Evolutionary conservation across 305 asterid species (phyloP).

Genomic region (Fraxinus sp.): DNA sequence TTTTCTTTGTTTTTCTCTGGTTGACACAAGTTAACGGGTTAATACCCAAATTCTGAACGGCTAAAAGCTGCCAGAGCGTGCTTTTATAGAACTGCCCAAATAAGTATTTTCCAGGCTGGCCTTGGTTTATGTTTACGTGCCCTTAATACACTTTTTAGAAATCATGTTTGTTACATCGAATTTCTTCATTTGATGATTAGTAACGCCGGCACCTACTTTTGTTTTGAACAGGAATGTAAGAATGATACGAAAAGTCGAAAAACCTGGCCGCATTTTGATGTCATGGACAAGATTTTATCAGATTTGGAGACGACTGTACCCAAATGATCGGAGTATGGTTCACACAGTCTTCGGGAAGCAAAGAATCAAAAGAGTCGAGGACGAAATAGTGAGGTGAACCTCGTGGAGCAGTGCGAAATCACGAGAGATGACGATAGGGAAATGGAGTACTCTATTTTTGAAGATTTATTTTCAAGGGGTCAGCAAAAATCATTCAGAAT

Average conservation of each 20-base stretch:
- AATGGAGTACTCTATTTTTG: conserved; percentile 1
- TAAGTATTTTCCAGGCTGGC: neutral
- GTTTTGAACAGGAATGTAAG: conserved; percentile 67
- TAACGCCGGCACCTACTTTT: conserved; percentile 14
- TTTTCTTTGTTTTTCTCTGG: neutral
- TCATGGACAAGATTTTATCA: conserved; percentile 56
- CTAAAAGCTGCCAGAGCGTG: neutral
- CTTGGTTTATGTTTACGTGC: neutral
- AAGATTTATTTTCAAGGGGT: neutral
- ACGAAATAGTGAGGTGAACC: conserved; percentile 14
- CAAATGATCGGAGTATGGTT: conserved; percentile 34
- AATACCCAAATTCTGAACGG: neutral
- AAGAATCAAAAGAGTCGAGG: neutral
- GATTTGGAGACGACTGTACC: conserved; percentile 37
- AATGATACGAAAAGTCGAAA: conserved; percentile 41
- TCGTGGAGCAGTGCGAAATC: neutral
- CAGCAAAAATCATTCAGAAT: neutral
- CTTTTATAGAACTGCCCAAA: neutral
- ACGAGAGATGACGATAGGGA: conserved; percentile 1
- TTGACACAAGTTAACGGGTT: neutral
- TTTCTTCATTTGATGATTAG: neutral
- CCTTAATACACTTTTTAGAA: neutral
- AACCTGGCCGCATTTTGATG: conserved; percentile 77
- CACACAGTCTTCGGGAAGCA: neutral
- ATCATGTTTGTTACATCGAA: neutral